Base-by-base conservation (phyloP, 352 stramenopile genomes). In the Globisporangium yorkense region DNA sequence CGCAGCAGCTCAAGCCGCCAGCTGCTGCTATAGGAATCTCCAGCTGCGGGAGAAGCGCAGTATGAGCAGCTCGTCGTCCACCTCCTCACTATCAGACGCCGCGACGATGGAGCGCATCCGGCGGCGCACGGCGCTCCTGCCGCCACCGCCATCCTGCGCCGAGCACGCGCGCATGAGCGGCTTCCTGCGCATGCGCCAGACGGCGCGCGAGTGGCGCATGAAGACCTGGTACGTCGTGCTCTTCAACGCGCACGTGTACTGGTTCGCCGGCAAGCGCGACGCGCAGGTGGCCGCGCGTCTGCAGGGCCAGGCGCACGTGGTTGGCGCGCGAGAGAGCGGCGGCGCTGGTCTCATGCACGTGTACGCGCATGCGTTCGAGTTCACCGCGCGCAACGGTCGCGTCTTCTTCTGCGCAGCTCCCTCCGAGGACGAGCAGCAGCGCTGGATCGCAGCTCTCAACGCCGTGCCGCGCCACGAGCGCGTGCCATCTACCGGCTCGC, bases 201-300 rank as follows among this genome's bases (percentile, higher is more conserved):
- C 65, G 9, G 44, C 62, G 51, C 57, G 59, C 37, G 68, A 71
- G 59, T 76, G 68, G 68, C 68, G 68, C 45, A 71, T 76, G 65
- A 76, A 76, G 51, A 76, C 68, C 33, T 76, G 68, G 68, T 76
- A 71, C 56, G 73, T 62, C 53, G 55, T 65, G 46, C 66, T 72
- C 54, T 65, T 64, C 51, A 65, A 68, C 31, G 20, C 54, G 33
- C 57, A 73, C 21, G 4, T 76, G 18, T 67, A 59, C 51, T 71
- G 65, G 51, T 76, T 73, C 56, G 35, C 62, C 24, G 66, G 29
- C 40, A 67, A 76, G 57, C 54, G 51, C 10, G 68, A 76, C 65
- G 66, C 65, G n/a, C 51, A 52, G 20, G 57, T 61, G 9, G 68
- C 65, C 8, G 57, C 58, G 21, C 54, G 57, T 8, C 50, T 71